These are phyloP conservation scores for Penicillium aurantiogriseum DNA, from an alignment of 2,329 filamentous ascomycete genomes.

Conservation along the genomic window DNA sequence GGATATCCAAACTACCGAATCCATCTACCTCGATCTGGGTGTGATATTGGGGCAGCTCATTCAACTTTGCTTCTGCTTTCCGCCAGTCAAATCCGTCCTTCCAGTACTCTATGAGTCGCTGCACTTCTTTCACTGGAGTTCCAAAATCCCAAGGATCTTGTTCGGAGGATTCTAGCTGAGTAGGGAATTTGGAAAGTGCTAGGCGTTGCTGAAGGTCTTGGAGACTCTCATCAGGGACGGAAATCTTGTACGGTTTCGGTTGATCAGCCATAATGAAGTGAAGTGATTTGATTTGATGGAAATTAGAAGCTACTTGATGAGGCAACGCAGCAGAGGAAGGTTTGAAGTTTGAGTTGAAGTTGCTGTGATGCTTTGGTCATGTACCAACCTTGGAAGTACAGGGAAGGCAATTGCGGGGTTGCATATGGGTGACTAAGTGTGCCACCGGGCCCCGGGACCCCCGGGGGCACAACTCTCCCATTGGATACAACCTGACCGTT, in stretches of 20 bases:
- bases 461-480: too few species aligned
- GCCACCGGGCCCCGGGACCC: too few species aligned
- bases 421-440: too few species aligned
- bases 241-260: slow-evolving; percentile 14
- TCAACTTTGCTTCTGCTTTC: slow-evolving; percentile 58
- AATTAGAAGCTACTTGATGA: not conserved
- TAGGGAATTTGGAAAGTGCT: slow-evolving; percentile 15
- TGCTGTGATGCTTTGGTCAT: too few species aligned
- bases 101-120: slow-evolving; percentile 60
- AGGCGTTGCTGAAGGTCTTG: slow-evolving; percentile 22
- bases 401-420: too few species aligned
- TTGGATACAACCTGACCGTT: too few species aligned
- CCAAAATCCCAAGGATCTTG: slow-evolving; percentile 23
- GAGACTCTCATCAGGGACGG: slow-evolving; percentile 14
- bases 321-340: not conserved
- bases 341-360: not conserved
- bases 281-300: not conserved
- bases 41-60: slow-evolving; percentile 60
- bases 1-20: slow-evolving; percentile 60
- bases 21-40: slow-evolving; percentile 56
- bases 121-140: slow-evolving; percentile 16
- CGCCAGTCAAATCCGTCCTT: slow-evolving; percentile 60
- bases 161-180: slow-evolving; percentile 19
- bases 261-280: slow-evolving; percentile 12
- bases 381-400: too few species aligned